These are phyloP conservation scores for Alternaria viburni DNA, from an alignment of 2,329 filamentous ascomycete genomes.

Conservation along the genomic window DNA sequence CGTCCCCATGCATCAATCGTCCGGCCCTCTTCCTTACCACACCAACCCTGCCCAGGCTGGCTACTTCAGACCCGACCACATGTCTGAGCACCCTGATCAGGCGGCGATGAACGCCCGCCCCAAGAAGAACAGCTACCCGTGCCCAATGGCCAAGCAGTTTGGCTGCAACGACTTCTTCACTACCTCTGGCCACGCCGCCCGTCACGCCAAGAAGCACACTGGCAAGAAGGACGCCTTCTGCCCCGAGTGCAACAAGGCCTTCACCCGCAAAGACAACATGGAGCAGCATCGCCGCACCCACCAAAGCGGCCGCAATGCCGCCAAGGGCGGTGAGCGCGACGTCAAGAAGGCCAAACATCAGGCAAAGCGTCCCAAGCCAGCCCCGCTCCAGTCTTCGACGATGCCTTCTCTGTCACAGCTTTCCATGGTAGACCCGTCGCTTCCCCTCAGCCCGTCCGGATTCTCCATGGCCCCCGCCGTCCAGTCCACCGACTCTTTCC, in stretches of 20 bases:
- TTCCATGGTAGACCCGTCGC: slow-evolving; percentile 37
- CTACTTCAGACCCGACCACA: slow-evolving; percentile 28
- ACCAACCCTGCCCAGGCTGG: slow-evolving; percentile 16
- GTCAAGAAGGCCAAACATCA: slow-evolving; percentile 47
- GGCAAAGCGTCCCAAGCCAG: slow-evolving; percentile 41
- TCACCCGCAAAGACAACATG: slow-evolving; percentile 86
- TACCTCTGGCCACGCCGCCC: slow-evolving; percentile 83
- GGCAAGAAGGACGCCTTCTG: slow-evolving; percentile 78
- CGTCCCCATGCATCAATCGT: slow-evolving; percentile 31
- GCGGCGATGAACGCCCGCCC: slow-evolving; percentile 49
- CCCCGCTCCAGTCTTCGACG: slow-evolving; percentile 36
- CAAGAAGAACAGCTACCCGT: slow-evolving; percentile 74
- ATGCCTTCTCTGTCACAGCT: slow-evolving; percentile 25
- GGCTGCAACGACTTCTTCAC: slow-evolving; percentile 82
- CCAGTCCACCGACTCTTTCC: slow-evolving; percentile 32
- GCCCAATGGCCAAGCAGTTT: slow-evolving; percentile 73
- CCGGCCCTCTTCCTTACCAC: slow-evolving; percentile 34
- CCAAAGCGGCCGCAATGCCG: slow-evolving; percentile 58
- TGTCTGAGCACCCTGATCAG: slow-evolving; percentile 10
- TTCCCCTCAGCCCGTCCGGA: slow-evolving; percentile 35
- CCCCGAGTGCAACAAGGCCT: slow-evolving; percentile 76
- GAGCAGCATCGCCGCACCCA: slow-evolving; percentile 83
- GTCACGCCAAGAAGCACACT: slow-evolving; percentile 84
- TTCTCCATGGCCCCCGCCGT: slow-evolving; percentile 40
- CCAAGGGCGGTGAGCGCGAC: slow-evolving; percentile 43